Base-by-base conservation (phyloP, 306 rosid species). In the Gleditsia sinensis region DNA sequence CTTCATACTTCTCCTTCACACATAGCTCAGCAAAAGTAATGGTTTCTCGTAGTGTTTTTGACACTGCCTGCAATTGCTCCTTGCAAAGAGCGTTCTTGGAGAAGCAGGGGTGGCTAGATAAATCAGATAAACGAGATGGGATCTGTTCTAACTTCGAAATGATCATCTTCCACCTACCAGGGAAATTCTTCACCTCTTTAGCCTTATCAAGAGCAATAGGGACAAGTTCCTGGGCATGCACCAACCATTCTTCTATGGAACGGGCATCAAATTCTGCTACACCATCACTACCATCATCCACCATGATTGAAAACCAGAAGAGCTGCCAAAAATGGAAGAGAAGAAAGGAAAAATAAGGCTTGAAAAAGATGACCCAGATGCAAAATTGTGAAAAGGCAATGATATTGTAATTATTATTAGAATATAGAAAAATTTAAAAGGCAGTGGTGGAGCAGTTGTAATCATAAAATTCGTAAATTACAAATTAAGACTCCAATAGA, bases 41-140 rank as follows among this genome's bases (percentile, higher is more conserved):
- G 0, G 76, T 84, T 5, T 88, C 96, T 59, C 61, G 72, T 63
- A 94, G 65, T 7, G 95, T 82, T 68, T 82, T 84, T 1, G 93
- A 86, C 64, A 92, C 93, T 0, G 95, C 92, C 74, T 87, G 97
- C 90, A 94, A 73, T 40, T 92, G 99, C 86, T 94, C 99, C 87
- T 84, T 88, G 76, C 97, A 94, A 12, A 94, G 93, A 25, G 93
- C 80, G 68, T 92, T 94, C 84, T 88, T 94, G 39, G 89, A 88
- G 90, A 94, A 94, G 76, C 91, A 94, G 21, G 99, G 99, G 73
- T 94, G 99, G 88, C 92, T 88, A 0, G 99, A 94, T 56, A 94
- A 89, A 67, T 94, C 96, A 0, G 93, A 92, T 78, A 94, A 79
- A 11, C 86, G 86, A 0, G 87, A 75, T 0, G 99, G 99, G 80